Percentiles rank a stretch among this genome's conserved stretches.
Evolutionary conservation across 306 rosid species (phyloP).

Genomic region (Fagus sylvatica): DNA sequence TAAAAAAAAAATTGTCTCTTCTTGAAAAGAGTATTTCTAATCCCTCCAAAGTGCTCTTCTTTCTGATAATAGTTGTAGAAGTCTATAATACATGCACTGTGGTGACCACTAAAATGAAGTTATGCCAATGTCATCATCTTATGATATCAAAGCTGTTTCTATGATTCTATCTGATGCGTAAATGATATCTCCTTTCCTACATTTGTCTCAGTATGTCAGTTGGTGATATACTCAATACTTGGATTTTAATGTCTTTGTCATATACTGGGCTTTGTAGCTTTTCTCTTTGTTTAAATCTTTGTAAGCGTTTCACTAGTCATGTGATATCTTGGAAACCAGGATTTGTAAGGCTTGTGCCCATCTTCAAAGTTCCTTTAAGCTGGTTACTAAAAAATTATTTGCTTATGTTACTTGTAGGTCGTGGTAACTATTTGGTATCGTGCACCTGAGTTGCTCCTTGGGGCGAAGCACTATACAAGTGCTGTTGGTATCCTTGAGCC

Average conservation of each 20-base stretch:
- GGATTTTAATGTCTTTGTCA: constrained; percentile 16
- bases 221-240: constrained; percentile 22
- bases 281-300: not conserved
- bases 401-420: constrained; percentile 55
- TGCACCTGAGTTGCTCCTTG: constrained; percentile 98
- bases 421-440: constrained; percentile 99
- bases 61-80: not conserved
- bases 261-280: constrained; percentile 14
- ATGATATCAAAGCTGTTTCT: not conserved
- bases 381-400: constrained; percentile 13
- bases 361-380: constrained; percentile 10
- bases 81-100: not conserved
- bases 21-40: not conserved
- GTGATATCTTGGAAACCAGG: constrained; percentile 10
- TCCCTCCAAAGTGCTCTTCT: not conserved
- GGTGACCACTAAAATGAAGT: not conserved
- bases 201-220: not conserved
- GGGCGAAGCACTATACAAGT: constrained; percentile 98
- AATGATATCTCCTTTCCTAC: not conserved
- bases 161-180: not conserved
- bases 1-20: not conserved
- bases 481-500: constrained; percentile 83
- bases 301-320: constrained; percentile 11
- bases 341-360: constrained; percentile 7
- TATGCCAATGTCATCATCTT: not conserved